Conservation (phyloP, 441 rosid species). For the Corymbia citriodora region DNA sequence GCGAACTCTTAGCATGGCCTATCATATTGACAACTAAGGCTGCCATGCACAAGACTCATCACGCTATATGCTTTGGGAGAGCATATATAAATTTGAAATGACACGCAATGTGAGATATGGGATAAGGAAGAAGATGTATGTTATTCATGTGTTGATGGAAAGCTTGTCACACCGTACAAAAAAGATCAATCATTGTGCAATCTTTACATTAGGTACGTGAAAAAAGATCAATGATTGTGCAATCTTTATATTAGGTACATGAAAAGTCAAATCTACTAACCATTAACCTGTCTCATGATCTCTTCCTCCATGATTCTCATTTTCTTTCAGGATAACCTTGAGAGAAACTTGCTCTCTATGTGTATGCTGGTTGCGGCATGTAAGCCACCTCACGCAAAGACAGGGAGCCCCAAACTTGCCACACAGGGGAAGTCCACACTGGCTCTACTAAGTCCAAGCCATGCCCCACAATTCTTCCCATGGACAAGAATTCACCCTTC, state of each 20-base stretch:
- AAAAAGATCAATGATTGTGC: too few relatives aligned
- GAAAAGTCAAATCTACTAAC: not conserved
- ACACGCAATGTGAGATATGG: not conserved
- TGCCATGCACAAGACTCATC: not conserved
- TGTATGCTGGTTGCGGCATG: not conserved
- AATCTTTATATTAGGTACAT: not conserved
- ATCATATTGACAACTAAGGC: rapidly evolving
- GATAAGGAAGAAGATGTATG: not conserved
- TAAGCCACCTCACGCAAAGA: too few relatives aligned
- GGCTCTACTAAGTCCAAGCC: too few relatives aligned
- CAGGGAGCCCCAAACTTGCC: too few relatives aligned
- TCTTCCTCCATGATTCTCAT: not conserved
- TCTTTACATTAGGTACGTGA: not conserved
- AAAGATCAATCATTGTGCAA: not conserved
- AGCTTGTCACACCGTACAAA: not conserved
- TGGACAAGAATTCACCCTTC: too few relatives aligned
- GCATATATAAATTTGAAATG: not conserved
- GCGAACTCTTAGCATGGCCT: not conserved
- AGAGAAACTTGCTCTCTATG: not conserved
- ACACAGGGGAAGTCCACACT: too few relatives aligned
- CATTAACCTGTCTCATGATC: not conserved
- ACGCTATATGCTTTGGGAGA: not conserved
- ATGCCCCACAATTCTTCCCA: too few relatives aligned
- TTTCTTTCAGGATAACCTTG: not conserved
- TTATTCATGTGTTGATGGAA: not conserved